Evolutionary conservation across 176 grass and related monocot species (phyloP), one percentile per base, ranked within the genome.

Genomic region (bread wheat (Triticum aestivum)): DNA sequence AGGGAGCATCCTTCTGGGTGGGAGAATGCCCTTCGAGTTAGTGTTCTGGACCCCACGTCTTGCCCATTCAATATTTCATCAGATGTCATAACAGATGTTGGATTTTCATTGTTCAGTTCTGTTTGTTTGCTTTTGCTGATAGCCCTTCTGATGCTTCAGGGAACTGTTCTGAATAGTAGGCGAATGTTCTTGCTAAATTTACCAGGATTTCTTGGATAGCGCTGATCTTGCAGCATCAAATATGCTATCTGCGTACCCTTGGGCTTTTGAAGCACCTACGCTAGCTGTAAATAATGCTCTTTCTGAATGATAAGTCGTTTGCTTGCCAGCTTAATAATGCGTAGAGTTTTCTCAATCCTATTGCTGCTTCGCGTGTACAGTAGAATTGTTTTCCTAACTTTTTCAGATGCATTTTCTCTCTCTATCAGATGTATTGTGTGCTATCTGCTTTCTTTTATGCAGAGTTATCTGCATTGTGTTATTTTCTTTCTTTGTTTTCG

Each of bases 171-270:
- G 84, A 89, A 15, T 63, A 29, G n/a, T 89, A 69, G 23, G 67
- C 11, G 2, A 90, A 90, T 73, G 61, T 85, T 38, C 87, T 80
- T 84, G 80, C 84, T n/a, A 84, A 84, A 78, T 67, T 83, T 90
- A 81, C 70, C 83, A 30, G 75, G 84, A 56, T 72, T 72, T 23
- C 37, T 72, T 42, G 10, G 80, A 88, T 75, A 84, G 81, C 30
- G 84, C 84, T 39, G 83, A 92, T 70, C 90, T 90, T 81, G 80
- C 80, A 42, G 51, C 75, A 35, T 87, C 75, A 34, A 92, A 90
- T 74, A 84, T 87, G n/a, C 61, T 39, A 66, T 30, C 12, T 66
- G 2, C 12, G 27, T 32, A 32, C 5, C 65, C 14, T 67, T 17
- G 12, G 14, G 6, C 3, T 20, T 20, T 35, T 68, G 5, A 18